These are phyloP conservation scores for Geoglossum cookeanum DNA, from an alignment of 2,329 filamentous ascomycete species.

Conservation along the genomic window DNA sequence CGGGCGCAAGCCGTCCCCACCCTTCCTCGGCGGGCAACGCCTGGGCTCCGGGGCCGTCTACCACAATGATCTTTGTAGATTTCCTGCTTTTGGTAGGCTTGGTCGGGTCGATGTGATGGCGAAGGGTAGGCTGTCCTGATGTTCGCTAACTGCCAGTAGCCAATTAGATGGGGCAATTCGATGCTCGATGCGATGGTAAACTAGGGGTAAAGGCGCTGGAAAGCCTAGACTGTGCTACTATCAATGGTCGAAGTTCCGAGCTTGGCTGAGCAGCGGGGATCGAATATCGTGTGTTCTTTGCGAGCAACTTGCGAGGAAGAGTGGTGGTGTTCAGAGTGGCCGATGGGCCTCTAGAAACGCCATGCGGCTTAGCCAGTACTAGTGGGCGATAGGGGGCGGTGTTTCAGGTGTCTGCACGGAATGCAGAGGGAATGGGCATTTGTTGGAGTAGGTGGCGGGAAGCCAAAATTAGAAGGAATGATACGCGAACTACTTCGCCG, in stretches of 20 bases:
- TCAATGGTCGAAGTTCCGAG: background rate
- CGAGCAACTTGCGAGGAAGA: background rate
- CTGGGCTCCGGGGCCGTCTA: background rate
- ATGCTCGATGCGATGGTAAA: background rate
- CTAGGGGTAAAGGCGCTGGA: background rate
- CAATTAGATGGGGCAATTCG: background rate
- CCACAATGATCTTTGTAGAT: background rate
- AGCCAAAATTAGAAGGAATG: background rate
- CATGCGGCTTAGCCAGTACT: background rate
- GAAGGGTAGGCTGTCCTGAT: background rate
- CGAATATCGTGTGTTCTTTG: background rate
- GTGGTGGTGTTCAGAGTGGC: background rate
- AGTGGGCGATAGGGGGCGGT: background rate
- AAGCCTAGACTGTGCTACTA: background rate
- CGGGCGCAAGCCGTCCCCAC: constrained; percentile 2
- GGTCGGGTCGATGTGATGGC: background rate
- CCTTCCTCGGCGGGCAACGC: background rate
- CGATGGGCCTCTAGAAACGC: background rate
- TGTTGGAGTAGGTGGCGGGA: background rate
- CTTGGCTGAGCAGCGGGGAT: background rate
- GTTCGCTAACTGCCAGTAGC: background rate
- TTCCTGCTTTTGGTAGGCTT: background rate
- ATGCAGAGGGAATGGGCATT: background rate
- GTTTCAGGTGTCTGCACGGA: background rate
- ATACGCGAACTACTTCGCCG: background rate